Evolutionary conservation across 805 yeast species (phyloP).

Genomic region (Grigorovia yakushimaensis): DNA sequence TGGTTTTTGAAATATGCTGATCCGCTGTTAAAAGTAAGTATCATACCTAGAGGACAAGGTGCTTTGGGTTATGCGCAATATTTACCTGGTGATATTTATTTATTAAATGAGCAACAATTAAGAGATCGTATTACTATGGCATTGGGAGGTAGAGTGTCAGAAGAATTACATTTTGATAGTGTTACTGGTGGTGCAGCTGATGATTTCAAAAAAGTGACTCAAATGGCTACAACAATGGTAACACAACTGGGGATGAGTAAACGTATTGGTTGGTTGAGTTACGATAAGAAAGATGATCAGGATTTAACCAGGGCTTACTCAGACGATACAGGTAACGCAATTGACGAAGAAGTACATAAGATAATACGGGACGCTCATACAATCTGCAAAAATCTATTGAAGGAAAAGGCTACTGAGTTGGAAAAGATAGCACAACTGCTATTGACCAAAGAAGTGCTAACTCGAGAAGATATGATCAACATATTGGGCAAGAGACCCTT

Average conservation of each 20-base stretch:
- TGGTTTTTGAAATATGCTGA: conserved; percentile 90
- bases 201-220: conserved; percentile 92
- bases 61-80: conserved; percentile 97
- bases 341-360: conserved; percentile 75
- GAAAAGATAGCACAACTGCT: conserved; percentile 82
- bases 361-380: conserved; percentile 68
- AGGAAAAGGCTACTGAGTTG: conserved; percentile 63
- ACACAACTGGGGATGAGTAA: conserved; percentile 84
- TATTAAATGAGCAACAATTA: conserved; percentile 68
- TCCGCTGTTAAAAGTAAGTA: conserved; percentile 89
- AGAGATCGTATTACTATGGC: conserved; percentile 93
- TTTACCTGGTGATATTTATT: conserved; percentile 83
- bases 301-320: conserved; percentile 79
- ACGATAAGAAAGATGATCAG: conserved; percentile 58
- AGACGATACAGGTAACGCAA: conserved; percentile 70
- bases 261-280: conserved; percentile 73
- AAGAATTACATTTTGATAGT: conserved; percentile 83
- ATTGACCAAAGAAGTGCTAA: conserved; percentile 76
- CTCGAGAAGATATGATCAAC: conserved; percentile 88
- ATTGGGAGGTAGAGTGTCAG: conserved; percentile 93
- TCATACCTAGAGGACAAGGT: conserved; percentile 94
- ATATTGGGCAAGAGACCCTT: conserved; percentile 87
- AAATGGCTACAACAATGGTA: conserved; percentile 90
- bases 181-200: conserved; percentile 95
- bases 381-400: conserved; percentile 58